Evolutionary conservation across 108 stramenopile genomes (phyloP).

Genomic region (Discostella stelligeroides): DNA sequence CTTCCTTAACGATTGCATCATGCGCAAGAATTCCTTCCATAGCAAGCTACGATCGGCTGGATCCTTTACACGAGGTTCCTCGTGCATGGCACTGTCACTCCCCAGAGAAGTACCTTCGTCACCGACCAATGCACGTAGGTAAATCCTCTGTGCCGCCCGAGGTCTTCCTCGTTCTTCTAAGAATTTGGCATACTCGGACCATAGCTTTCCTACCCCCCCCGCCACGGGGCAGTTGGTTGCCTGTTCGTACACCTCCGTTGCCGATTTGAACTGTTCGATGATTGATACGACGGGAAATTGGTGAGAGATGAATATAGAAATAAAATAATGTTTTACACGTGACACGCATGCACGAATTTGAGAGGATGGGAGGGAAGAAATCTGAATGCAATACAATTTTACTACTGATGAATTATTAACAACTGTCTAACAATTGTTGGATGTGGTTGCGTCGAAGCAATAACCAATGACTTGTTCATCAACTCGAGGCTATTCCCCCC

Average conservation of each 20-base stretch:
- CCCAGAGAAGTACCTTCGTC: slow-evolving; percentile 16
- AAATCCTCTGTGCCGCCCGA: slow-evolving; percentile 76
- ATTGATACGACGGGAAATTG: neutral
- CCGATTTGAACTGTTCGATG: slow-evolving; percentile 77
- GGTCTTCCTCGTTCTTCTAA: slow-evolving; percentile 72
- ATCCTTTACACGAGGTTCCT: slow-evolving; percentile 56
- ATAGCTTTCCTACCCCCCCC: slow-evolving; percentile 64
- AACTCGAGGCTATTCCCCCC: no score
- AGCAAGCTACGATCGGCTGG: slow-evolving; percentile 67
- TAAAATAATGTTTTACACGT: slow-evolving; percentile 3
- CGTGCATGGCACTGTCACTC: neutral
- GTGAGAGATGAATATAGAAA: neutral
- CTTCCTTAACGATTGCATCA: slow-evolving; percentile 62
- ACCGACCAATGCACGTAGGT: slow-evolving; percentile 74
- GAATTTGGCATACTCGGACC: slow-evolving; percentile 81
- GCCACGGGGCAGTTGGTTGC: slow-evolving; percentile 76
- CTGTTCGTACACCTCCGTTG: slow-evolving; percentile 84
- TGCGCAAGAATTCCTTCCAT: slow-evolving; percentile 84
- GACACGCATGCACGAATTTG: neutral
- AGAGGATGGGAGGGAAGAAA: neutral
- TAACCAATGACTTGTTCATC: no score
- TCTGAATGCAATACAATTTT: no score
- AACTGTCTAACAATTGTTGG: no score
- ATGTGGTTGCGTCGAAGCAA: no score
- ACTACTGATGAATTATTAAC: no score